phyloP scores from a whole-genome alignment of 768 basidiomycete genomes.

The Boletus sp. region DNA sequence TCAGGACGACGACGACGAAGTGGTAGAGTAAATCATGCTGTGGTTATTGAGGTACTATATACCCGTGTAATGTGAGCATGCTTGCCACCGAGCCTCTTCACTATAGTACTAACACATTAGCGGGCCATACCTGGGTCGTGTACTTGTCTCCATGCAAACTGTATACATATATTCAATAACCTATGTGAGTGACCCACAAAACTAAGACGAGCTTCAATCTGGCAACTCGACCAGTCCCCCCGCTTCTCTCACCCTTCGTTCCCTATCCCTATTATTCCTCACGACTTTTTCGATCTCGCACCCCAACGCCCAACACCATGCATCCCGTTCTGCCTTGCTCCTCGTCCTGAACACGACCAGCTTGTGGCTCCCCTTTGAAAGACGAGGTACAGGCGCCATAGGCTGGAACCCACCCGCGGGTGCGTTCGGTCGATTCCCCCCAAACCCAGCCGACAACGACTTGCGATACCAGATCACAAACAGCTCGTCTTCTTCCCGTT shows the following conservation, averaged over 20 bases:
- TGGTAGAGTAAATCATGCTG: slow-evolving; percentile 46
- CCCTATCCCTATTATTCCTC: slow-evolving; percentile 58
- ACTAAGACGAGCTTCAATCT: slow-evolving; percentile 1
- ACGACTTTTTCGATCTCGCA: slow-evolving; percentile 83
- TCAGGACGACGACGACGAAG: slow-evolving; percentile 39
- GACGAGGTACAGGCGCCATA: slow-evolving; percentile 39
- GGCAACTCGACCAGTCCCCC: slow-evolving; percentile 49
- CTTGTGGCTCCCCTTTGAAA: slow-evolving; percentile 55
- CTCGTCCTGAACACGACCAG: slow-evolving; percentile 66
- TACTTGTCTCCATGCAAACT: background rate
- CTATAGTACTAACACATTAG: background rate
- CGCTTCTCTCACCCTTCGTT: slow-evolving; percentile 59
- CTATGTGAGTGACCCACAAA: background rate
- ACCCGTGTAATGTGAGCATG: slow-evolving; percentile 10
- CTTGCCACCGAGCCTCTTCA: background rate
- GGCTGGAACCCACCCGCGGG: slow-evolving; percentile 16
- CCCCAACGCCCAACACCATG: slow-evolving; percentile 94
- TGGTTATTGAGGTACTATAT: slow-evolving; percentile 1
- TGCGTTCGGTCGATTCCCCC: slow-evolving; percentile 15
- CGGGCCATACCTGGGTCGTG: background rate
- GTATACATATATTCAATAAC: background rate
- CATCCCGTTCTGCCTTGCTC: slow-evolving; percentile 84
- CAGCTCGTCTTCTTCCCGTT: slow-evolving; percentile 82
- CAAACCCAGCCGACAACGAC: slow-evolving; percentile 16
- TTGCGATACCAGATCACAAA: slow-evolving; percentile 76